Percentiles rank a stretch among this genome's conserved stretches.
These are phyloP conservation scores for Paracoccidioides brasiliensis DNA, from an alignment of 2,329 filamentous ascomycete species.

Conservation along the genomic window DNA sequence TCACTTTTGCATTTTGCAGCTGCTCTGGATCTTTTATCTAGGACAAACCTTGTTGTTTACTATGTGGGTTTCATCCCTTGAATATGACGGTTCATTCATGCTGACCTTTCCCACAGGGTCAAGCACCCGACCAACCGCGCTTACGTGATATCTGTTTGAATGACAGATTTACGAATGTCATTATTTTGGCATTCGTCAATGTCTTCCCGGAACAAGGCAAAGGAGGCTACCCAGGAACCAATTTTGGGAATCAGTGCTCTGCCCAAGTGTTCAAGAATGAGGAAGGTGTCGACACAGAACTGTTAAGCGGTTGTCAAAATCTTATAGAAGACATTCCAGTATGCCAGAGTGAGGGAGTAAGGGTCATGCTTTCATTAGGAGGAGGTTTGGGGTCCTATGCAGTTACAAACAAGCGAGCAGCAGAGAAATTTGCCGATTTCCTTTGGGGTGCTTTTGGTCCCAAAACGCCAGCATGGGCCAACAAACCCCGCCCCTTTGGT, in stretches of 20 bases:
- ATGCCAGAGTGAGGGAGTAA: constrained; percentile 33
- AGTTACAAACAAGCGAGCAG: constrained; percentile 29
- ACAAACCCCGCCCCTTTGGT: constrained; percentile 37
- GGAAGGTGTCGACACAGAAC: constrained; percentile 25
- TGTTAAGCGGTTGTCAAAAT: constrained; percentile 33
- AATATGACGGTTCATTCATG: neutral
- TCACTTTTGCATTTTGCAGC: constrained; percentile 20
- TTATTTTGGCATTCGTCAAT: constrained; percentile 45
- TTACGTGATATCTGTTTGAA: constrained; percentile 37
- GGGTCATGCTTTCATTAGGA: constrained; percentile 36
- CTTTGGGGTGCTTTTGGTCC: constrained; percentile 41
- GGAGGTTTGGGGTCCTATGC: constrained; percentile 31
- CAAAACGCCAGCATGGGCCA: constrained; percentile 18
- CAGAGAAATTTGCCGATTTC: constrained; percentile 36
- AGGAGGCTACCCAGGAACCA: constrained; percentile 38
- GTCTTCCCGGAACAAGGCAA: constrained; percentile 36
- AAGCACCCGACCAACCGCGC: constrained; percentile 37
- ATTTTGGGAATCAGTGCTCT: constrained; percentile 45
- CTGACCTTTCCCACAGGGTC: constrained; percentile 29
- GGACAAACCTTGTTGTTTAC: constrained; percentile 41
- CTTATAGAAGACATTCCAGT: constrained; percentile 30
- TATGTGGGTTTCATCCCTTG: constrained; percentile 26
- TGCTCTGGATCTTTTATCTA: constrained; percentile 29
- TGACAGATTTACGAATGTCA: constrained; percentile 41
- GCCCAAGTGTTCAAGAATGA: constrained; percentile 23